Percentiles rank a stretch among this genome's conserved stretches.
These are phyloP conservation scores for Angomonas deanei DNA, from an alignment of 208 protist genomes.

Conservation along the genomic window DNA sequence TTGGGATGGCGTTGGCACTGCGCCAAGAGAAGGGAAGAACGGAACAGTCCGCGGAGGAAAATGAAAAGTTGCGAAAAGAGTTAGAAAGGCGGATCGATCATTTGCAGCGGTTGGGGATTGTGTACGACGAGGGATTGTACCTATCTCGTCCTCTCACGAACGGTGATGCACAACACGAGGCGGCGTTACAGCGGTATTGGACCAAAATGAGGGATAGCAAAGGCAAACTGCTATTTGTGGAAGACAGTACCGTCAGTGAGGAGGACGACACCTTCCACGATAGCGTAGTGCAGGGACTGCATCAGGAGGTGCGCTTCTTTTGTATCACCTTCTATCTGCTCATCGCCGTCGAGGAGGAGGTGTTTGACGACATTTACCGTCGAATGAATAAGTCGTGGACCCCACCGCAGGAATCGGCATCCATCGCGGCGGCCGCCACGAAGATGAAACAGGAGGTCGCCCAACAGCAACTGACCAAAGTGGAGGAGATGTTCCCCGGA, in stretches of 20 bases:
- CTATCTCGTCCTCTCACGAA: constrained; percentile 25
- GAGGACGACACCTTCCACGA: not conserved
- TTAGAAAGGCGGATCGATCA: constrained; percentile 43
- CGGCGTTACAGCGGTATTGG: too few species aligned
- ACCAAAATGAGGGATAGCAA: too few species aligned
- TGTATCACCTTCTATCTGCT: constrained; percentile 8
- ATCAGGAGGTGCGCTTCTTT: constrained; percentile 7
- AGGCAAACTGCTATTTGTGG: too few species aligned
- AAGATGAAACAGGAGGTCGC: not conserved
- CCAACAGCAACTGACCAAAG: not conserved
- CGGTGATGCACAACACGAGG: not conserved
- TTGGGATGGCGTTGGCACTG: not conserved
- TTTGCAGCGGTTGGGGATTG: constrained; percentile 67
- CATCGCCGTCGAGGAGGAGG: not conserved
- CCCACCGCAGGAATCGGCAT: not conserved
- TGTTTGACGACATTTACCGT: not conserved
- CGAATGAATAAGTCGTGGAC: not conserved
- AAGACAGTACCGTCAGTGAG: not conserved
- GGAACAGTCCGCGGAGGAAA: not conserved
- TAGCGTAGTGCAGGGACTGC: constrained; percentile 3
- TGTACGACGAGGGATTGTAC: constrained; percentile 83
- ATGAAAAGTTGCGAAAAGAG: constrained; percentile 7
- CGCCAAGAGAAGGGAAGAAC: not conserved
- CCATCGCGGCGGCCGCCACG: not conserved
- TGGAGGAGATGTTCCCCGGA: not conserved